Base-by-base conservation (phyloP, 805 yeast genomes). In the Saturnispora zaruensis region DNA sequence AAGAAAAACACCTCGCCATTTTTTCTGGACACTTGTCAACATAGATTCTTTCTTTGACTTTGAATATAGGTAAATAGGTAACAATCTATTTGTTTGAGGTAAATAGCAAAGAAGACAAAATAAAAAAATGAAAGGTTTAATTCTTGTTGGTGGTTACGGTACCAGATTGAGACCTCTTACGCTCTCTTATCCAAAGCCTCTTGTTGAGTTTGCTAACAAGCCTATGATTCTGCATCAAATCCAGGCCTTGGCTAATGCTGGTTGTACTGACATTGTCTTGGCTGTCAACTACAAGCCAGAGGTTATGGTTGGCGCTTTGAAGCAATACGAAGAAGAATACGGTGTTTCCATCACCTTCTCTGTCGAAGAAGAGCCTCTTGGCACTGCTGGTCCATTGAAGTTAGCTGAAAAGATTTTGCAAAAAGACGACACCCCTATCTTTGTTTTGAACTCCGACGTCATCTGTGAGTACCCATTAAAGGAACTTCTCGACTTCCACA, bases 211-310 rank as follows among this genome's bases (percentile, higher is more conserved):
- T 66, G 99, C 87, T 70, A 93, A 93, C 87, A 87, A 91, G 76
- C 98, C 99, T 65, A 93, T 93, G 99, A 93, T 93, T 64, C 77
- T 88, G 63, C 99, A 93, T 72, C 99, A 93, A 77, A 89, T 93
- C 67, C 97, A 93, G 76, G 96, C 99, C 48, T 77, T 93, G 56
- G 96, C 98, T 55, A 82, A 82, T 55, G 99, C 99, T 60, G 99
- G 99, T 67, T 97, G 93, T 69, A 93, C 96, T 53, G 99, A 93
- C 72, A 90, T 93, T 62, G 99, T 93, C 42, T 75, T 93, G 62
- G 99, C 99, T 55, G 99, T 93, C 61, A 93, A 93, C 82, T 93
- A 93, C 82, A 85, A 96, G 72, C 99, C 99, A 54, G 99, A 93
- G 76, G 96, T 89, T 59, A 93, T 93, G 99, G 98, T 91, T 58